Percentiles rank a stretch among this genome's conserved stretches.
Conservation (phyloP, 1,284 basidiomycete genomes). For the Erythrobasidium hasegawianum region DNA sequence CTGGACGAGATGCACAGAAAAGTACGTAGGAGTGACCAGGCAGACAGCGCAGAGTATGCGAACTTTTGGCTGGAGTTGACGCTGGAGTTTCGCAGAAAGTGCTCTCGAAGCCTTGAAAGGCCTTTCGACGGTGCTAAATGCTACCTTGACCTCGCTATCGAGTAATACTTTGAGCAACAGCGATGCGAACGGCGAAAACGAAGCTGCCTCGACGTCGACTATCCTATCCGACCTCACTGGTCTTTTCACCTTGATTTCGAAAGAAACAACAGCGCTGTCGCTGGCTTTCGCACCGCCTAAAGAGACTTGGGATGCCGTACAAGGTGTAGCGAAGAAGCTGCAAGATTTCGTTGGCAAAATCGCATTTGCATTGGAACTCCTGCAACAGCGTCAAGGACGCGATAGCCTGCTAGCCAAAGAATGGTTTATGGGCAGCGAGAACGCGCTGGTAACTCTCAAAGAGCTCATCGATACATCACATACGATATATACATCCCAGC, state of each 20-base stretch:
- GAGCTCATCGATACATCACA: slow-evolving; percentile 3
- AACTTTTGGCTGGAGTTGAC: background rate
- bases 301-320: slow-evolving; percentile 28
- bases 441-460: slow-evolving; percentile 12
- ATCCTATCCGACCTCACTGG: slow-evolving; percentile 23
- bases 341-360: slow-evolving; percentile 12
- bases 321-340: slow-evolving; percentile 13
- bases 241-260: slow-evolving; percentile 22
- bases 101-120: slow-evolving; percentile 17
- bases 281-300: slow-evolving; percentile 31
- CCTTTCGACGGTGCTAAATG: slow-evolving; percentile 14
- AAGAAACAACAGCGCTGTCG: slow-evolving; percentile 23
- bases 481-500: background rate
- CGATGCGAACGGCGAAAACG: background rate
- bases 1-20: too few relatives aligned
- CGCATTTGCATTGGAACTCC: slow-evolving; percentile 4
- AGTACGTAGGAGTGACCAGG: too few relatives aligned
- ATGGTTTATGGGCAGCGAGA: slow-evolving; percentile 8
- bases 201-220: background rate
- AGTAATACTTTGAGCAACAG: too few relatives aligned
- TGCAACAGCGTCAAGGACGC: background rate
- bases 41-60: background rate
- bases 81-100: background rate
- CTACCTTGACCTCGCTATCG: slow-evolving; percentile 8
- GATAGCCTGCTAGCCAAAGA: slow-evolving; percentile 10